phyloP scores from a whole-genome alignment of 768 basidiomycete genomes.

The Hypholoma sublateritium region DNA sequence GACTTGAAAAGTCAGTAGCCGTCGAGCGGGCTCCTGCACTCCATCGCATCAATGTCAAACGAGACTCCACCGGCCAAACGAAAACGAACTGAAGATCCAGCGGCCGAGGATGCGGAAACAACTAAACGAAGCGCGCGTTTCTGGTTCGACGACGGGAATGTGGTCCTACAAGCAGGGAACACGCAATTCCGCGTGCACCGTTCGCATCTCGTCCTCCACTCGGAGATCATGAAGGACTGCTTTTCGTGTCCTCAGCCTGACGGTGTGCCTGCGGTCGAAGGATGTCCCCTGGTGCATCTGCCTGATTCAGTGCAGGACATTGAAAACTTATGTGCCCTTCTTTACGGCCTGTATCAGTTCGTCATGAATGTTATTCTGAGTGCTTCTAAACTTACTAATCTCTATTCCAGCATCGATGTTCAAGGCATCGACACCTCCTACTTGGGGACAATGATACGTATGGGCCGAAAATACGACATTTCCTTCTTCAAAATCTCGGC shows the following conservation, averaged over 20 bases:
- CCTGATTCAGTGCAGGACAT: neutral
- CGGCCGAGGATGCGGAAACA: too few relatives aligned
- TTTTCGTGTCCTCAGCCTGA: neutral
- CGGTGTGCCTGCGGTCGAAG: neutral
- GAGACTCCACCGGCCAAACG: too few relatives aligned
- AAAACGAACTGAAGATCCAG: too few relatives aligned
- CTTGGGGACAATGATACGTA: neutral
- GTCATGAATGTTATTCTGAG: neutral
- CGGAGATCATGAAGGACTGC: constrained; percentile 14
- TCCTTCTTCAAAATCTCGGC: neutral
- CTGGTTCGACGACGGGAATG: constrained; percentile 20
- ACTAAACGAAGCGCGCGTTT: neutral
- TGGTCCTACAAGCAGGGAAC: constrained; percentile 12
- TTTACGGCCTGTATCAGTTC: neutral
- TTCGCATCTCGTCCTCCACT: constrained; percentile 6
- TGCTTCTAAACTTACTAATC: neutral
- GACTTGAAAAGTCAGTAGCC: too few relatives aligned
- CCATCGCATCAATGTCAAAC: too few relatives aligned
- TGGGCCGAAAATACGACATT: neutral
- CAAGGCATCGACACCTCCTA: neutral
- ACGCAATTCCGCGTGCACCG: constrained; percentile 17
- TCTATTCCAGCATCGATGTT: neutral
- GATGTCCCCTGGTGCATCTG: neutral
- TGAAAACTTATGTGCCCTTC: neutral
- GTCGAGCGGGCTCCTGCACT: too few relatives aligned